A percentile compares a stretch with the other conserved stretches of the same genome.
These are phyloP conservation scores for Conoideocrella luteorostrata DNA, from an alignment of 2,329 filamentous ascomycete genomes.

Conservation along the genomic window DNA sequence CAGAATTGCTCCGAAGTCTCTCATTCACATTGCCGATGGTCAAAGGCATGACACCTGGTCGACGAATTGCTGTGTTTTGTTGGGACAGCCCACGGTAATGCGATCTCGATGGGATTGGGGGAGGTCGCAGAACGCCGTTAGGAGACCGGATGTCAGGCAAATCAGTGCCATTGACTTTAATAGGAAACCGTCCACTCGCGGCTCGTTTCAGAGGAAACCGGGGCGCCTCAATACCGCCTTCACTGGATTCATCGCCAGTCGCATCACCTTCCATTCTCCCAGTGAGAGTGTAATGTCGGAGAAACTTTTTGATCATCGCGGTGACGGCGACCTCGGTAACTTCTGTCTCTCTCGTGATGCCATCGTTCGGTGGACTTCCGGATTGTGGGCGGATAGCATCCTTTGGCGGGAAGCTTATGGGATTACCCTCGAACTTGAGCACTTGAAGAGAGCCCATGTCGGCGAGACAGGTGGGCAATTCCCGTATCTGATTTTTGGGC, in stretches of 20 bases:
- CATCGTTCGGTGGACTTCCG: constrained; percentile 49
- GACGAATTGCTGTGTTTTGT: constrained; percentile 56
- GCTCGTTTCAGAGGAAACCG: constrained; percentile 59
- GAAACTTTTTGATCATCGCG: constrained; percentile 54
- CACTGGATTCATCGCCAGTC: constrained; percentile 57
- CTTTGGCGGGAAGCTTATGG: constrained; percentile 70
- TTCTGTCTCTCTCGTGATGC: constrained; percentile 50
- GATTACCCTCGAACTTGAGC: constrained; percentile 84
- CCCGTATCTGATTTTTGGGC: constrained; percentile 78
- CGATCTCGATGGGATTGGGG: constrained; percentile 69
- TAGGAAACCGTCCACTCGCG: constrained; percentile 59
- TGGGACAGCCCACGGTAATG: constrained; percentile 73
- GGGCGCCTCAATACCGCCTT: constrained; percentile 68
- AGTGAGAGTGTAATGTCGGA: constrained; percentile 46
- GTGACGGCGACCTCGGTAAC: constrained; percentile 55
- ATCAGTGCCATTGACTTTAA: constrained; percentile 69
- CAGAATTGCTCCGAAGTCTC: constrained; percentile 59
- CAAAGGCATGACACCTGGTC: constrained; percentile 65
- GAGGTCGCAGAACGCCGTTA: constrained; percentile 52
- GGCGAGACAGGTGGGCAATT: constrained; percentile 74
- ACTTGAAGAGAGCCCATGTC: constrained; percentile 88
- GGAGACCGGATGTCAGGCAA: constrained; percentile 63
- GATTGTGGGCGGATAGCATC: constrained; percentile 58
- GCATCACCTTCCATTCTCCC: constrained; percentile 50
- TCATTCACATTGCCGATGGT: constrained; percentile 66